Percentiles rank a stretch among this genome's conserved stretches.
Conservation (phyloP, 148 eudicot genomes). For the Chenopodium quinoa region DNA sequence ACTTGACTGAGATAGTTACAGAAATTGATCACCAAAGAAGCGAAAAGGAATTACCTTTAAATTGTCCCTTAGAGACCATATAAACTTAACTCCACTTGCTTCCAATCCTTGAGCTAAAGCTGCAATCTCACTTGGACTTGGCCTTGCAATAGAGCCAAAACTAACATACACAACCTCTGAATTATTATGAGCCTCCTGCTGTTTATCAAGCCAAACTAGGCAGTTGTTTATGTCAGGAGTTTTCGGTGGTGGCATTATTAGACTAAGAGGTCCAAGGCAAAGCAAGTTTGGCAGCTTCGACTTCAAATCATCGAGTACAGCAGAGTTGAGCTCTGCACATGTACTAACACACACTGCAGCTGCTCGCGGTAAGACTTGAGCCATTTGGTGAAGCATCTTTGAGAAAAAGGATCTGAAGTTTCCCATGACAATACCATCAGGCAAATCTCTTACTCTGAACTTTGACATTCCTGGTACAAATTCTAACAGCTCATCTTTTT, state of each 20-base stretch:
- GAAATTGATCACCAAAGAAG: not conserved
- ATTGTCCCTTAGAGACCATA: conserved; percentile 34
- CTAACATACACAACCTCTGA: conserved; percentile 31
- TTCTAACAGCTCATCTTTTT: conserved; percentile 25
- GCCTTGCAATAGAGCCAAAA: conserved; percentile 34
- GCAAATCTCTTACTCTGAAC: conserved; percentile 36
- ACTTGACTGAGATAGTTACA: not conserved
- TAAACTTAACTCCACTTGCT: conserved; percentile 21
- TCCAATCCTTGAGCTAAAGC: conserved; percentile 35
- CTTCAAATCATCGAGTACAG: conserved; percentile 31
- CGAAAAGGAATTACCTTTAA: conserved; percentile 20
- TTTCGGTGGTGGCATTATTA: conserved; percentile 8
- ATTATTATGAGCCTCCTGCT: conserved; percentile 8
- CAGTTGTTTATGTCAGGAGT: conserved; percentile 1
- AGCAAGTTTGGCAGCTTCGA: conserved; percentile 35
- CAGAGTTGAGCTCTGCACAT: conserved; percentile 47
- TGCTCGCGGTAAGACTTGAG: conserved; percentile 32
- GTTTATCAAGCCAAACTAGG: conserved; percentile 34
- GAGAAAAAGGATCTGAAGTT: conserved; percentile 32
- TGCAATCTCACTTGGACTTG: conserved; percentile 28
- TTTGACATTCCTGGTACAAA: conserved; percentile 46
- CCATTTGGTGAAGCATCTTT: conserved; percentile 39
- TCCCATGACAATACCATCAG: conserved; percentile 35
- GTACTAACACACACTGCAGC: conserved; percentile 42
- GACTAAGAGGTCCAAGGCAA: conserved; percentile 41